A percentile compares a stretch with the other conserved stretches of the same genome.
phyloP scores from a whole-genome alignment of 345 rosid species.

The Triadica sebifera region DNA sequence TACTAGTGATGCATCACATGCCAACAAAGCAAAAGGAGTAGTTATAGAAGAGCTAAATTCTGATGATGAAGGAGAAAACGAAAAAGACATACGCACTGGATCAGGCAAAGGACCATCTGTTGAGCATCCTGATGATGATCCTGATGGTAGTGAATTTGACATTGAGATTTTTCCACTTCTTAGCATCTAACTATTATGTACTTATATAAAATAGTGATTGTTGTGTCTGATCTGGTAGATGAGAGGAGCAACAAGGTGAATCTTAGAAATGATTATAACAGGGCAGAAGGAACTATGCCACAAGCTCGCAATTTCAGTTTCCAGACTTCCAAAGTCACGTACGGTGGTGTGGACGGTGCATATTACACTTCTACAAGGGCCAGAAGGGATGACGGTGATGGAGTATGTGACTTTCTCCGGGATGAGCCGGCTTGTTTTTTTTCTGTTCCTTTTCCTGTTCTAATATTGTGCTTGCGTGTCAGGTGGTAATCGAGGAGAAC shows the following conservation, averaged over 20 bases:
- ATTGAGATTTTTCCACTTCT: not conserved
- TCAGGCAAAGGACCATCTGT: slow-evolving; percentile 47
- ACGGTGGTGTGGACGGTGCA: slow-evolving; percentile 82
- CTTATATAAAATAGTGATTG: slow-evolving; percentile 9
- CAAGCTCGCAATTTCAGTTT: slow-evolving; percentile 37
- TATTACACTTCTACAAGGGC: slow-evolving; percentile 65
- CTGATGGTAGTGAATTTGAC: slow-evolving; percentile 40
- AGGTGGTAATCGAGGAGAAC: slow-evolving; percentile 79
- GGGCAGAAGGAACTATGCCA: slow-evolving; percentile 30
- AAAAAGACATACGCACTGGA: slow-evolving; percentile 15
- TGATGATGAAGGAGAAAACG: slow-evolving; percentile 45
- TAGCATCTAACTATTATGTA: not conserved
- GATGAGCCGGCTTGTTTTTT: not conserved
- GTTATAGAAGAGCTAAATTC: slow-evolving; percentile 63
- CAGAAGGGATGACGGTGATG: slow-evolving; percentile 60
- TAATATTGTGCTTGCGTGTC: slow-evolving; percentile 11
- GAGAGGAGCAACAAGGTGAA: slow-evolving; percentile 34
- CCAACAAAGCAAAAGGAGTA: slow-evolving; percentile 33
- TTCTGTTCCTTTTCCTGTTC: not conserved
- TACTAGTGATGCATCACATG: slow-evolving; percentile 18
- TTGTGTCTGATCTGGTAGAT: slow-evolving; percentile 31
- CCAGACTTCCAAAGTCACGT: slow-evolving; percentile 57
- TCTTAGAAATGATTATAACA: slow-evolving; percentile 22
- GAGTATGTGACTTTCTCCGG: slow-evolving; percentile 44
- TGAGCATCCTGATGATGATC: slow-evolving; percentile 71